A percentile compares a stretch with the other conserved stretches of the same genome.
Conservation (phyloP, 306 rosid genomes). For the Macrotyloma uniflorum region DNA sequence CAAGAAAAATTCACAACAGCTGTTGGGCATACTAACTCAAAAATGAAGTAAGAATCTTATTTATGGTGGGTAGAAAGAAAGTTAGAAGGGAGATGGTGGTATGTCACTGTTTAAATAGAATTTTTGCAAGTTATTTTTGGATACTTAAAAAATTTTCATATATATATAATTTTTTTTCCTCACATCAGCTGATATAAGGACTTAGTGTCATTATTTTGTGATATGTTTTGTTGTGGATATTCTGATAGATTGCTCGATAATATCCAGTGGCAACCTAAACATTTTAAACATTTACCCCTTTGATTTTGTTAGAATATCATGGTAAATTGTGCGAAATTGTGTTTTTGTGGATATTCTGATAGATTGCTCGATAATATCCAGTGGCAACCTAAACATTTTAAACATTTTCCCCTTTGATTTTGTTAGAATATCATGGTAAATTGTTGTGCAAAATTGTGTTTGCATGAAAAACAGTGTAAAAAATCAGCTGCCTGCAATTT, state of each 20-base stretch:
- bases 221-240: not conserved
- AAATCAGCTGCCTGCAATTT: too few relatives aligned
- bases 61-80: constrained; percentile 13
- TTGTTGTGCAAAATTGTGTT: too few relatives aligned
- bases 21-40: constrained; percentile 45
- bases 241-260: not conserved
- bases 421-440: not conserved
- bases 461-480: too few relatives aligned
- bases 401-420: not conserved
- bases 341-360: constrained; percentile 3
- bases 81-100: not conserved
- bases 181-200: not conserved
- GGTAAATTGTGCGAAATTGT: too few relatives aligned
- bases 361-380: not conserved
- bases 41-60: constrained; percentile 62
- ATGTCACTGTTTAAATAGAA: not conserved
- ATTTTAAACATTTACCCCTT: too few relatives aligned
- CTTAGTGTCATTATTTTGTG: constrained; percentile 1
- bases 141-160: not conserved
- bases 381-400: constrained; percentile 14
- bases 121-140: not conserved
- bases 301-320: too few relatives aligned
- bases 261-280: constrained; percentile 20
- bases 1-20: constrained; percentile 49
- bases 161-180: not conserved